phyloP scores from a whole-genome alignment of 73 alveolate genomes.

The Breviolum minutum region DNA sequence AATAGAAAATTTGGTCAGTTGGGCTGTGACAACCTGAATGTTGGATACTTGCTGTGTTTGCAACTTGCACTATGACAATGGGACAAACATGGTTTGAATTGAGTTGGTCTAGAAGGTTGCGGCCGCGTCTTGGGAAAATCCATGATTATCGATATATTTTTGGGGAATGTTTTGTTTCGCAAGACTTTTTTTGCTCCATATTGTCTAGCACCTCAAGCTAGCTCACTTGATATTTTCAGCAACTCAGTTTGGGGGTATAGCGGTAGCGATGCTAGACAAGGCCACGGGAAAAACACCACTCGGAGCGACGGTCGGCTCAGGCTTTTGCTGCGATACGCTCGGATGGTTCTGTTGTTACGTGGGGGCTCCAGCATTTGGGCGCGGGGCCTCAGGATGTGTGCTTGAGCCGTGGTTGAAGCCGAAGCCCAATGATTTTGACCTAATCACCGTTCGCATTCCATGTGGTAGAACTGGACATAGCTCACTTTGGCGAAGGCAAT shows the following conservation, averaged over 20 bases:
- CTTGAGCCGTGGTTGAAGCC: background rate
- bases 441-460: background rate
- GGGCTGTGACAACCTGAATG: too few species aligned
- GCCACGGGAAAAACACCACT: background rate
- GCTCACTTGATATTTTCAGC: background rate
- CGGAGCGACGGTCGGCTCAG: background rate
- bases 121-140: too few species aligned
- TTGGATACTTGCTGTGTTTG: too few species aligned
- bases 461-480: background rate
- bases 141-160: too few species aligned
- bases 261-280: too few species aligned
- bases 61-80: too few species aligned
- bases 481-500: background rate
- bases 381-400: background rate
- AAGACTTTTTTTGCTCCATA: too few species aligned
- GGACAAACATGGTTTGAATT: too few species aligned
- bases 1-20: too few species aligned
- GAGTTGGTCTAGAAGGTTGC: too few species aligned
- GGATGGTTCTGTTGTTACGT: constrained; percentile 17
- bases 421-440: background rate
- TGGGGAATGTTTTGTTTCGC: background rate
- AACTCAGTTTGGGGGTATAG: background rate
- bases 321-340: constrained; percentile 47
- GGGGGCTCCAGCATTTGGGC: constrained; percentile 15
- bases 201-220: background rate